Evolutionary conservation across 192 early-diverging fungal species (phyloP), one percentile per base, ranked within the genome.

Genomic region (Coemansia sp.): DNA sequence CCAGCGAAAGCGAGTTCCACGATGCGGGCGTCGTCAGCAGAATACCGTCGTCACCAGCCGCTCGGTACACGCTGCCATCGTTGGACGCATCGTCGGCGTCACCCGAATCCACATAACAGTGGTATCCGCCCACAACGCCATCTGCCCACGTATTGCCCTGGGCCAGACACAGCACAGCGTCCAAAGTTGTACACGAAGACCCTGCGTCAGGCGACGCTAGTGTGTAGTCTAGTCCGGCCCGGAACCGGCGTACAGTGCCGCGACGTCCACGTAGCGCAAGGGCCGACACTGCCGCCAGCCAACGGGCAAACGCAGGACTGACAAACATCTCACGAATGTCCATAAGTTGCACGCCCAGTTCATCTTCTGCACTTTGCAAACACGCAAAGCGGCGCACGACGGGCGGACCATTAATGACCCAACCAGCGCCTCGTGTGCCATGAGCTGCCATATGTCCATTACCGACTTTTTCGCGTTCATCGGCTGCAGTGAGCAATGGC

Each of bases 221-320:
- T 7, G 92, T 90, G 72, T 90, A 93, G 66, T 93, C 92, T 54
- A 92, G 80, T 6, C 92, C 92, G 2, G 89, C 84, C 47, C 92
- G 78, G 81, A 93, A 93, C 7, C 91, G 80, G 35, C 92, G 86
- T 5, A 85, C 86, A 57, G 79, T 66, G 19, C 84, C 82, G 21
- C 90, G 84, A 17, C 65, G 65, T 4, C 67, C 70, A 0, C 55
- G 53, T 9, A 84, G 68, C 4, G 73, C 57, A 5, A 89, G 64
- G 8, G 82, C 80, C 2, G 87, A 89, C 21, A 91, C 57, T 14
- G 81, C 59, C 43, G 69, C 60, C 27, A 92, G 73, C 84, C 85
- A 88, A 29, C 75, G 83, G 11, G 85, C 82, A 72, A 87, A 93
- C 0, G 88, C 73, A 17, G 38, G 39, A 15, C 60, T 47, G 6